A percentile compares a stretch with the other conserved stretches of the same genome.
phyloP scores from a whole-genome alignment of 2,329 filamentous ascomycete species.

The Trichoderma sp. region DNA sequence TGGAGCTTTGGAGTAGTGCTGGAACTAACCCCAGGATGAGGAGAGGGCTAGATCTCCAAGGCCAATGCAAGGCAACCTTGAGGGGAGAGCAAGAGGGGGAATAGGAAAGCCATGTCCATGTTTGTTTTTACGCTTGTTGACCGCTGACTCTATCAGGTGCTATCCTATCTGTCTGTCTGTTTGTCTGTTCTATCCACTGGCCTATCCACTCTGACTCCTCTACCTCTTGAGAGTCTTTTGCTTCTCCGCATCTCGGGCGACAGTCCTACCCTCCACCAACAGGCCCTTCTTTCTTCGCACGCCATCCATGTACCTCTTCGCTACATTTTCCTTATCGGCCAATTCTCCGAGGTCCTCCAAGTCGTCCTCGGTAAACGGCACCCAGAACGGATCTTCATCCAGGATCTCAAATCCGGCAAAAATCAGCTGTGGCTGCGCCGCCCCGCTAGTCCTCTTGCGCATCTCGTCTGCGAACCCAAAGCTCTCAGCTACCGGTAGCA shows the following conservation, averaged over 20 bases:
- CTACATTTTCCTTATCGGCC: constrained; percentile 92
- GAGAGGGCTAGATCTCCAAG: neutral
- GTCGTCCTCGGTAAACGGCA: constrained; percentile 93
- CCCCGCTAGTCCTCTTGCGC: constrained; percentile 86
- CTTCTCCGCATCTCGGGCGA: constrained; percentile 89
- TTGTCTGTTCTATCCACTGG: neutral
- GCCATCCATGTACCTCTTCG: constrained; percentile 90
- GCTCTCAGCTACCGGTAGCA: constrained; percentile 87
- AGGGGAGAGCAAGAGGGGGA: neutral
- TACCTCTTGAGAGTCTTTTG: constrained; percentile 68
- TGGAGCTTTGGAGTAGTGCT: constrained; percentile 5
- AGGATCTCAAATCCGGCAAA: constrained; percentile 91
- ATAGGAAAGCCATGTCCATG: neutral
- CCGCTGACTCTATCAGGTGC: neutral
- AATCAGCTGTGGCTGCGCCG: constrained; percentile 86
- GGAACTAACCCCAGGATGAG: constrained; percentile 3
- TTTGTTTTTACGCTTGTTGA: constrained; percentile 3
- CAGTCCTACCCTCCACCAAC: constrained; percentile 72
- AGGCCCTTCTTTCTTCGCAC: constrained; percentile 86
- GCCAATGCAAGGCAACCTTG: neutral
- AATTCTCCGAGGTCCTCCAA: constrained; percentile 93
- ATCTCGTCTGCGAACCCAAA: constrained; percentile 98
- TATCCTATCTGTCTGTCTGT: neutral
- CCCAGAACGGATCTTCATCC: constrained; percentile 97
- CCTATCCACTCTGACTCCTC: neutral